Evolutionary conservation across 305 asterid species (phyloP).

Genomic region (Lippia alba): DNA sequence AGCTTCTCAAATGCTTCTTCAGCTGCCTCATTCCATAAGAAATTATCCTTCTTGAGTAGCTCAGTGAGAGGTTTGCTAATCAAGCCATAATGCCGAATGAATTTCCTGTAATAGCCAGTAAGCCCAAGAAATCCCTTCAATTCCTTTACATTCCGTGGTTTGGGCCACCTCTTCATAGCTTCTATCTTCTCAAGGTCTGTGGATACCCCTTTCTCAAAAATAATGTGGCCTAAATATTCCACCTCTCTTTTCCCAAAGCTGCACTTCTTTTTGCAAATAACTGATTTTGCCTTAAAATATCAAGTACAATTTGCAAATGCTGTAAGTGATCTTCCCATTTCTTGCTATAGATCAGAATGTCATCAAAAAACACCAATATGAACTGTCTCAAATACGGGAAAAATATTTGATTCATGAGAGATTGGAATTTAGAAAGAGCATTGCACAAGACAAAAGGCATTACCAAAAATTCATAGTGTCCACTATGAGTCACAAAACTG

Average conservation of each 20-base stretch:
- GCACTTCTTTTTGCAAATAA: not conserved
- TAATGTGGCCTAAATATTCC: not conserved
- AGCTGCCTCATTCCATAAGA: too few relatives aligned
- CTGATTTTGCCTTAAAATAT: not conserved
- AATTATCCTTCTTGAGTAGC: too few relatives aligned
- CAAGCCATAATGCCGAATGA: too few relatives aligned
- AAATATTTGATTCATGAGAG: not conserved
- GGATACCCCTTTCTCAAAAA: not conserved
- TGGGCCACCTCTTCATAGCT: too few relatives aligned
- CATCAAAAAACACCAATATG: not conserved
- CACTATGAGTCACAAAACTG: not conserved
- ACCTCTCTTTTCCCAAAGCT: too few relatives aligned
- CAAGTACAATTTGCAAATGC: not conserved
- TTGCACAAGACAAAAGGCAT: not conserved
- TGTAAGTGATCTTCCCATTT: not conserved
- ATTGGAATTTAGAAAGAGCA: not conserved
- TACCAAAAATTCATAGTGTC: not conserved
- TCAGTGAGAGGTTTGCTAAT: too few relatives aligned
- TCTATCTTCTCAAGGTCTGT: not conserved
- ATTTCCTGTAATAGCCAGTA: too few relatives aligned
- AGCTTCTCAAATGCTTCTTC: not conserved
- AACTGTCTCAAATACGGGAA: not conserved
- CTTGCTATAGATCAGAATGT: not conserved
- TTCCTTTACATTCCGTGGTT: too few relatives aligned
- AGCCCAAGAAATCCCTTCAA: too few relatives aligned